Conservation (phyloP, 2,329 filamentous ascomycete genomes). For the Nemania serpens region DNA sequence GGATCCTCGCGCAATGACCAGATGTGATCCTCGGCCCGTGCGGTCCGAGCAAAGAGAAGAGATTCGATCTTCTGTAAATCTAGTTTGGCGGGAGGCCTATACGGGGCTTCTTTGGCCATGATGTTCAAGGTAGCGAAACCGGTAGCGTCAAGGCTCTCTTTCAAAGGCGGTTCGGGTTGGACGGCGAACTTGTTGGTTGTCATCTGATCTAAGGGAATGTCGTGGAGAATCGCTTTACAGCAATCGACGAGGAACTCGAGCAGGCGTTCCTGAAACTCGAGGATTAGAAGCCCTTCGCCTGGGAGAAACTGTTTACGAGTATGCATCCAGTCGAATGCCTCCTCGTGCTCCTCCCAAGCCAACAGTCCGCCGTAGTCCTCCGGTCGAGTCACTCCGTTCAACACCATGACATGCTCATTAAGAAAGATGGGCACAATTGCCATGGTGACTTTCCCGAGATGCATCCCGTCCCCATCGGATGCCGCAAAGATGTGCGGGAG, state of each 20-base stretch:
- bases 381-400: constrained; percentile 37
- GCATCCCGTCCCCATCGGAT: constrained; percentile 46
- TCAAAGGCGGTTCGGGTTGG: constrained; percentile 45
- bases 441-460: constrained; percentile 37
- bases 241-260: constrained; percentile 56
- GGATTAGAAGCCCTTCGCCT: constrained; percentile 53
- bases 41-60: constrained; percentile 48
- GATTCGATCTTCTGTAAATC: constrained; percentile 51
- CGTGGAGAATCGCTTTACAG: constrained; percentile 55
- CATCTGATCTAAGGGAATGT: constrained; percentile 46
- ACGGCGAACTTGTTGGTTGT: constrained; percentile 39
- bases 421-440: constrained; percentile 38
- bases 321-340: constrained; percentile 46
- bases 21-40: constrained; percentile 57
- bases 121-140: constrained; percentile 46
- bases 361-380: constrained; percentile 46
- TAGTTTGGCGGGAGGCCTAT: constrained; percentile 52
- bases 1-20: constrained; percentile 63
- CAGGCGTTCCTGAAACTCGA: constrained; percentile 56
- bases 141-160: constrained; percentile 35
- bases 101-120: constrained; percentile 56
- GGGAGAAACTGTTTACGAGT: constrained; percentile 46
- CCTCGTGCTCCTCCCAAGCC: constrained; percentile 40
- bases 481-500: constrained; percentile 52
- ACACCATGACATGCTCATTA: constrained; percentile 42